Base-by-base conservation (phyloP, 495 filamentous ascomycete species). In the Hypoxylon trugodes region DNA sequence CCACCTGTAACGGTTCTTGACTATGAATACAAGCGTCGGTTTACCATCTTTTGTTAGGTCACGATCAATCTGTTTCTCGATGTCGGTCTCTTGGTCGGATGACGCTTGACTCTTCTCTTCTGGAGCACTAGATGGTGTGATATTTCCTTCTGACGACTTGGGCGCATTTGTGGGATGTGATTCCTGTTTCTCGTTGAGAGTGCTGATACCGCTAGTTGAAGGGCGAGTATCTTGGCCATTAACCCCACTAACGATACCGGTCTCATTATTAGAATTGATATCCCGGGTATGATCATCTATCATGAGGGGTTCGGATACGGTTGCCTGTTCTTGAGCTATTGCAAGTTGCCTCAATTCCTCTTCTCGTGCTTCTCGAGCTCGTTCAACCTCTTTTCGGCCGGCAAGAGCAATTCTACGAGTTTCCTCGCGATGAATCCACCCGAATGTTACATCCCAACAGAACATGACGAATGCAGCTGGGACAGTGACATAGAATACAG, bases 391-490 rank as follows among this genome's bases (percentile, higher is more conserved):
- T 35, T 74, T 62, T 28, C 82, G 76, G 12, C 85, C 84, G 51
- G 81, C 76, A 8, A 72, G 78, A 28, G 86, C 83, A 51, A 88
- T 85, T 46, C 84, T 77, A 7, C 86, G 80, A 0, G 86, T 88
- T 45, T 86, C 80, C 8, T 83, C 62, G 16, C 86, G 76, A 57
- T 85, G 73, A 16, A 76, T 33, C 86, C 86, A 89, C 2, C 86
- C 86, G 38, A 79, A 84, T 0, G 58, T 69, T 16, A 89, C 21
- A 70, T 89, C 86, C 81, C 83, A 88, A 26, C 75, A 79, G 47
- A 89, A 81, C 84, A 87, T 85, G 55, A 88, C 73, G 21, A 83
- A 74, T 1, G 87, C 86, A 18, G 82, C 87, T 4, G 87, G 87
- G 8, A 88, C 62, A 0, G 87, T 88, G 0, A 89, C 79, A 68